Base-by-base conservation (phyloP, 106 monocot genomes). In the Dioscorea dumetorum region DNA sequence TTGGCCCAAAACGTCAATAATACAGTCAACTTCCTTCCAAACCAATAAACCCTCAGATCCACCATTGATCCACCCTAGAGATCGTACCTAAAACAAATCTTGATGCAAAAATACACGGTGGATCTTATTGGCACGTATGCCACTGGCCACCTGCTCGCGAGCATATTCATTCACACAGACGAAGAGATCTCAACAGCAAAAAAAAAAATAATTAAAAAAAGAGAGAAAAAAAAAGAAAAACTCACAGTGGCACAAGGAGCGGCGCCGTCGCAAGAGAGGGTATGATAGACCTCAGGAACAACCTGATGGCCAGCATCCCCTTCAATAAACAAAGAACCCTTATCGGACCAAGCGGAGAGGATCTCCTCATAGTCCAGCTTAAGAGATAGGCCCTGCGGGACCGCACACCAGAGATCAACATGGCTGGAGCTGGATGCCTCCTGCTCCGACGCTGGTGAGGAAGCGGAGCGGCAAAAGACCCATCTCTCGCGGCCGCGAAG, bases 281-380 rank as follows among this genome's bases (percentile, higher is more conserved):
- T 41, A 17, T 50, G 67, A 52, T 57, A 53, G 68, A 74, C 50
- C 33, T 80, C 63, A 0, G 85, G 85, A 24, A 85, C 80, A 48
- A 81, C 70, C 56, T 81, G 80, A 14, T 57, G 74, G 4, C 22
- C 74, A 0, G 41, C 1, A 7, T 75, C 79, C 10, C 70, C 80
- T 4, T 81, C 84, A 18, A 91, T 70, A 67, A 82, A 91, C 48
- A 84, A 69, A 12, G 91, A 60, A 0, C 87, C 76, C 24, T 72
- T 58, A 59, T 72, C 81, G 2, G 87, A 81, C 91, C 91, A 91
- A 0, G 87, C 79, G 3, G 70, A 67, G 50, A 87, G 72, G 28
- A 91, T 64, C 74, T 79, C 81, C 49, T 87, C 84, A 49, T 91
- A 87, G 74, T 91, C 91, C 62, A 91, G 74, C 81, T 87, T 91